Evolutionary conservation across 1,284 basidiomycete genomes (phyloP).

Genomic region (Meripilus lineatus): DNA sequence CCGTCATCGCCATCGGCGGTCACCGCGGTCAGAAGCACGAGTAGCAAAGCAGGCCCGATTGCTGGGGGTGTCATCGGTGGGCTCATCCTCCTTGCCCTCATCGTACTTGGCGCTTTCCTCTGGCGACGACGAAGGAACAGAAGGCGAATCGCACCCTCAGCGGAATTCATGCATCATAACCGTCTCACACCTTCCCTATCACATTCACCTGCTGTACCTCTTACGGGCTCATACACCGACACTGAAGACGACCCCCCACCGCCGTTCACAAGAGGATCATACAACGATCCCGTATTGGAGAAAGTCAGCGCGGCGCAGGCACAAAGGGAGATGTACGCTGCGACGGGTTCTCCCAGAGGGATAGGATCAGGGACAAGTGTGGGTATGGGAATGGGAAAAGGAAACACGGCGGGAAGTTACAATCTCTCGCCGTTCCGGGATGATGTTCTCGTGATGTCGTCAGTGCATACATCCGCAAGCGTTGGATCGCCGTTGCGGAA

Average conservation of each 20-base stretch:
- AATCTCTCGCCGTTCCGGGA: too few species aligned
- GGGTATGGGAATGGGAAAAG: too few species aligned
- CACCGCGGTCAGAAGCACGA: not conserved
- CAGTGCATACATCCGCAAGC: too few species aligned
- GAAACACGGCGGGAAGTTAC: too few species aligned
- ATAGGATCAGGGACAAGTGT: too few species aligned
- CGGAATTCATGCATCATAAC: conserved; percentile 35
- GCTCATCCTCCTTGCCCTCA: conserved; percentile 23
- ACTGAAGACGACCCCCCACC: conserved; percentile 19
- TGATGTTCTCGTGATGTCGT: too few species aligned
- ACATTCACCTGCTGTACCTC: not conserved
- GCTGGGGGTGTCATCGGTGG: conserved; percentile 40
- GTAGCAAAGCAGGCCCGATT: conserved; percentile 31
- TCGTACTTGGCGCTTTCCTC: conserved; percentile 25
- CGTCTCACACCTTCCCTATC: not conserved
- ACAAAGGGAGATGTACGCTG: conserved; percentile 15
- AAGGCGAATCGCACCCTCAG: conserved; percentile 41
- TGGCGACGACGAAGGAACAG: conserved; percentile 31
- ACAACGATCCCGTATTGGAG: conserved; percentile 22
- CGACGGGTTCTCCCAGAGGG: not conserved
- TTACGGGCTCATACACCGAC: conserved; percentile 9
- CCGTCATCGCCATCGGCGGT: too few species aligned
- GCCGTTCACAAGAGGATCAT: conserved; percentile 21
- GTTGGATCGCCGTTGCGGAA: too few species aligned
- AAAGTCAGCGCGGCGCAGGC: conserved; percentile 19